Percentiles rank a stretch among this genome's conserved stretches.
Conservation (phyloP, 116 monocot genomes). For the Trichopus zeylanicus region DNA sequence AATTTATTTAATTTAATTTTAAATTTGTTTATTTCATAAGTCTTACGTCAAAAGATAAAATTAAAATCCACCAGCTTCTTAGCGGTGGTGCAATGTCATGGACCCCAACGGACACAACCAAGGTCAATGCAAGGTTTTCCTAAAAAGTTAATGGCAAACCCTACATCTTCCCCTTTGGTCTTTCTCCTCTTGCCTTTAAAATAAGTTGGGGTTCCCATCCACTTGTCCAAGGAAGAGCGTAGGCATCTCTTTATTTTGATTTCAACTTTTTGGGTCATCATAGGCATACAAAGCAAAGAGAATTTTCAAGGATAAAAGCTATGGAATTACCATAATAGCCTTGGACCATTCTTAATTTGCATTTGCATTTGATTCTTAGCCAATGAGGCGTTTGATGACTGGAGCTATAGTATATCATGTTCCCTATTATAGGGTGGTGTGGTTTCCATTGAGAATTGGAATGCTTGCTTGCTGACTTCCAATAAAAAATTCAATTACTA, state of each 20-base stretch:
- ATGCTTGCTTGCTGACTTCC: no score
- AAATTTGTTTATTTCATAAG: background rate
- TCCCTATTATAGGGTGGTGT: background rate
- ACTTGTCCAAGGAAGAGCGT: background rate
- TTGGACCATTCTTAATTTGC: background rate
- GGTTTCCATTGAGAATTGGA: background rate
- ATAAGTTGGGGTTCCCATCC: background rate
- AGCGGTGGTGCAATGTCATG: conserved; percentile 3
- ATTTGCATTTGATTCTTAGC: background rate
- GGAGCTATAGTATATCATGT: background rate
- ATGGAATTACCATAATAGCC: background rate
- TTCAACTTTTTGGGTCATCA: background rate
- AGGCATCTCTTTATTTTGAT: background rate
- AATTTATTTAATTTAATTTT: no score
- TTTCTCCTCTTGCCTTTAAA: background rate
- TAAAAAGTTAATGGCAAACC: background rate
- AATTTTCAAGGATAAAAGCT: no score
- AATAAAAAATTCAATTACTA: no score
- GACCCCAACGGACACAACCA: background rate
- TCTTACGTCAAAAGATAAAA: no score
- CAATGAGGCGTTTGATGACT: background rate
- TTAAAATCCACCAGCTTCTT: background rate
- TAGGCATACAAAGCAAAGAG: background rate
- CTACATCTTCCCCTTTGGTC: conserved; percentile 2
- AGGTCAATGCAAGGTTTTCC: conserved; percentile 12